Evolutionary conservation across 768 basidiomycete genomes (phyloP).

Genomic region (Pleurotus eryngii): DNA sequence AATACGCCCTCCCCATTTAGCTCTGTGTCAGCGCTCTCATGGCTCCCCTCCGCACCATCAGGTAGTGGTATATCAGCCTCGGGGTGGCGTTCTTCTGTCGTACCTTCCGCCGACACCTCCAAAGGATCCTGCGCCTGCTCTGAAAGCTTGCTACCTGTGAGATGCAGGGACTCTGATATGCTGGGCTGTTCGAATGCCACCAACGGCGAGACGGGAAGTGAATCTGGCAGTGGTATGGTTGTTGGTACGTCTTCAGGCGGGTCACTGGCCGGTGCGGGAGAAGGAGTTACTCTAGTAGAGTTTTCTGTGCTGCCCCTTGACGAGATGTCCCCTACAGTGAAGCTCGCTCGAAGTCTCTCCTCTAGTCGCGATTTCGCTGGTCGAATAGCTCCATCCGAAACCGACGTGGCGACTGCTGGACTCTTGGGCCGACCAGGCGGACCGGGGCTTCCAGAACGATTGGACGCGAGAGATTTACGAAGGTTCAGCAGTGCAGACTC

Average conservation of each 20-base stretch:
- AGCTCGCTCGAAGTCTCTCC: conserved; percentile 65
- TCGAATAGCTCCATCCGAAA: conserved; percentile 9
- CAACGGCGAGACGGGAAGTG: too few relatives aligned
- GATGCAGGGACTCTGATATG: too few relatives aligned
- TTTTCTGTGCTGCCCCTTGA: conserved; percentile 30
- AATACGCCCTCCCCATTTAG: too few relatives aligned
- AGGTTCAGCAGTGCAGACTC: conserved; percentile 59
- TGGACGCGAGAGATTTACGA: conserved; percentile 58
- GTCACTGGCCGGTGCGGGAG: not conserved
- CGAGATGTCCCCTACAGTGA: conserved; percentile 55
- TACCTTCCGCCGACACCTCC: not conserved
- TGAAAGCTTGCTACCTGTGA: not conserved
- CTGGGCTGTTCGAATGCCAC: too few relatives aligned
- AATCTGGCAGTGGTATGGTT: too few relatives aligned
- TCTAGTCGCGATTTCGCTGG: conserved; percentile 61
- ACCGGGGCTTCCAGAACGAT: conserved; percentile 38
- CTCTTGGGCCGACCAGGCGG: conserved; percentile 15
- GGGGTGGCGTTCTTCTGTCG: not conserved
- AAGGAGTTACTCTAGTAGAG: conserved; percentile 30
- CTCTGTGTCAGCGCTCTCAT: too few relatives aligned
- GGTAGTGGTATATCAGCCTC: conserved; percentile 8
- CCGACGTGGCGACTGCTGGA: conserved; percentile 14
- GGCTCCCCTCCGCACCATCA: not conserved
- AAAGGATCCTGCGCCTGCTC: not conserved
- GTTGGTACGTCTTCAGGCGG: too few relatives aligned